These are phyloP conservation scores for Nothomitra cinnamomea DNA, from an alignment of 2,329 filamentous ascomycete genomes.

Conservation along the genomic window DNA sequence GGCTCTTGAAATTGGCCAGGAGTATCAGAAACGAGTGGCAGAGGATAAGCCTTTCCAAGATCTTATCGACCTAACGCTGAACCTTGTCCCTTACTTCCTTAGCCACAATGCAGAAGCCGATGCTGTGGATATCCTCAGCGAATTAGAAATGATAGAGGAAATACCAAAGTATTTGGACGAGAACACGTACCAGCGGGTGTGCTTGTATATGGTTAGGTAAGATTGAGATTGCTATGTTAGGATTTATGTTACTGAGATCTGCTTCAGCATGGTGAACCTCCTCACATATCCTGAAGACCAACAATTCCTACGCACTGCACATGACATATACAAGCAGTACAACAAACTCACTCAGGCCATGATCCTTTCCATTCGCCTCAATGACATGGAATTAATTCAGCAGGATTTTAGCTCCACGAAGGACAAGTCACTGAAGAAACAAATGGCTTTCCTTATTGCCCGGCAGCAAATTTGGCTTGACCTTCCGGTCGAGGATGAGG, in stretches of 20 bases:
- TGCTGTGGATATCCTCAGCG: conserved; percentile 90
- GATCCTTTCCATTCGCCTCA: conserved; percentile 81
- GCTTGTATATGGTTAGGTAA: conserved; percentile 80
- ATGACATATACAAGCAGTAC: conserved; percentile 85
- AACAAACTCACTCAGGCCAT: conserved; percentile 88
- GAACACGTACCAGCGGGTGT: conserved; percentile 83
- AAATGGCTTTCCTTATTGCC: conserved; percentile 83
- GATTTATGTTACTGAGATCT: conserved; percentile 11
- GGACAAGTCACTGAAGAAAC: conserved; percentile 73
- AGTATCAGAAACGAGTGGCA: conserved; percentile 74
- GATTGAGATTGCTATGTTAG: conserved; percentile 4
- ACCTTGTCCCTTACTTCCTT: conserved; percentile 83
- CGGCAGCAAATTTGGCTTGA: conserved; percentile 80
- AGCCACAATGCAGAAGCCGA: conserved; percentile 97
- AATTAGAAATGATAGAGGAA: conserved; percentile 90
- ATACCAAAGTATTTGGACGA: conserved; percentile 82
- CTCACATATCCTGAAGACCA: conserved; percentile 97
- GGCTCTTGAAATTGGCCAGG: conserved; percentile 86
- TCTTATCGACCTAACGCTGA: conserved; percentile 65
- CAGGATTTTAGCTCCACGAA: conserved; percentile 64
- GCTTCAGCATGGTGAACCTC: conserved; percentile 71
- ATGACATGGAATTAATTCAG: conserved; percentile 69
- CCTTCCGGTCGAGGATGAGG: conserved; percentile 41
- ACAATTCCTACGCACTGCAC: conserved; percentile 80
- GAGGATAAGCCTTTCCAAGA: conserved; percentile 74